Evolutionary conservation across 305 asterid species (phyloP).

Genomic region (Solanum hybrid): DNA sequence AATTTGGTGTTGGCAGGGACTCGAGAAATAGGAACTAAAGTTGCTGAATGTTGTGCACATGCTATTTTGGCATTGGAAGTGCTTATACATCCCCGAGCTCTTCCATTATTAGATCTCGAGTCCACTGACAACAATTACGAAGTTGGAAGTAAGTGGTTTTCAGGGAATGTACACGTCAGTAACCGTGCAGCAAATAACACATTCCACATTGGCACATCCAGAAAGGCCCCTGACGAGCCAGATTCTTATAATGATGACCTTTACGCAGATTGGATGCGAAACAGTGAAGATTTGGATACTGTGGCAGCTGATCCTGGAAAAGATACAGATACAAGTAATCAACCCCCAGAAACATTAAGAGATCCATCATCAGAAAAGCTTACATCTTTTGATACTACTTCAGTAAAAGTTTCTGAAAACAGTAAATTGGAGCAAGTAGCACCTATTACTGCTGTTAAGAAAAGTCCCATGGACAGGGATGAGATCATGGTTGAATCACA

Average conservation of each 20-base stretch:
- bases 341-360: conserved; percentile 9
- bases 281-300: conserved; percentile 30
- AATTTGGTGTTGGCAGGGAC: conserved; percentile 34
- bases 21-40: conserved; percentile 44
- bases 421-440: conserved; percentile 6
- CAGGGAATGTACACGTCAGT: conserved; percentile 14
- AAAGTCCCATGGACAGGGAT: conserved; percentile 15
- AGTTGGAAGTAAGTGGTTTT: conserved; percentile 19
- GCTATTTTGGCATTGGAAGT: conserved; percentile 70
- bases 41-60: conserved; percentile 43
- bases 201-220: conserved; percentile 17
- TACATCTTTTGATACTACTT: conserved; percentile 10
- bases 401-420: conserved; percentile 1
- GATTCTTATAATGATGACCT: conserved; percentile 54
- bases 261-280: conserved; percentile 41
- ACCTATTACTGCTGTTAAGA: conserved; percentile 12
- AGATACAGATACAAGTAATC: conserved; percentile 4
- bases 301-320: conserved; percentile 21
- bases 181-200: conserved; percentile 17
- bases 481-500: conserved; percentile 33
- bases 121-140: conserved; percentile 19
- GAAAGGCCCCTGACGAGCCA: conserved; percentile 23
- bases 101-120: conserved; percentile 37
- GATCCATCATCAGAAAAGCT: conserved; percentile 8
- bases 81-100: conserved; percentile 69